Conservation (phyloP, 108 stramenopile genomes). For the Nitzschia sp. region DNA sequence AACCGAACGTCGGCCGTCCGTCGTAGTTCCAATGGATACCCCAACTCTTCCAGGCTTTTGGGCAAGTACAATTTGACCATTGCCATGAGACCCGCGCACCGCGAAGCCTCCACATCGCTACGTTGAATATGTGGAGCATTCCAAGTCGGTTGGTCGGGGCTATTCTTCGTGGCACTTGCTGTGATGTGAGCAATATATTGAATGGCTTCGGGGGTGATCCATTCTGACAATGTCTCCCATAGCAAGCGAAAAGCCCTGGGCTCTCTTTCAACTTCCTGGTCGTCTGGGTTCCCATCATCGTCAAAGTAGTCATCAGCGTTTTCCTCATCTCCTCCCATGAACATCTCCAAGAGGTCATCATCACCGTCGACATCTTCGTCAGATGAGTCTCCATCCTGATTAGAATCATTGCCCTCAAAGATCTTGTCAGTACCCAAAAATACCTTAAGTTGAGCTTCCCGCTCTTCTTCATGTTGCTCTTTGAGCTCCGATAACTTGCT, state of each 20-base stretch:
- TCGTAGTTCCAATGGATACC: conserved; percentile 7
- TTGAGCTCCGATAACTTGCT: conserved; percentile 15
- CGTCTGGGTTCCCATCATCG: neutral
- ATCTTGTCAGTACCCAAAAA: conserved; percentile 31
- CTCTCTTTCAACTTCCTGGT: neutral
- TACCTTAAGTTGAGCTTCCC: conserved; percentile 10
- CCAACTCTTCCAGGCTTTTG: conserved; percentile 52
- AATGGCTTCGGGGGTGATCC: conserved; percentile 48
- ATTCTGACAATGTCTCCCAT: conserved; percentile 43
- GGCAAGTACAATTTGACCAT: conserved; percentile 65
- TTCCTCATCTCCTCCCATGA: conserved; percentile 28
- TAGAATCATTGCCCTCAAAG: conserved; percentile 33
- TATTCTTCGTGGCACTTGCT: neutral
- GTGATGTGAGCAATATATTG: conserved; percentile 8
- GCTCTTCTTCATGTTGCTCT: conserved; percentile 27
- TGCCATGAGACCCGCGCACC: conserved; percentile 69
- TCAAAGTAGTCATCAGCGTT: conserved; percentile 10
- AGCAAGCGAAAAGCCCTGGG: conserved; percentile 33
- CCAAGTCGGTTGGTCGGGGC: conserved; percentile 5
- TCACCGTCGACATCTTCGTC: conserved; percentile 33
- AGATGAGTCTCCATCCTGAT: neutral
- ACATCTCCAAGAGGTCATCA: conserved; percentile 21
- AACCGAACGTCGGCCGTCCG: conserved; percentile 52
- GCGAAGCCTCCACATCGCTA: conserved; percentile 61
- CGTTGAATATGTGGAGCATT: conserved; percentile 23